Evolutionary conservation across 345 rosid species (phyloP), one percentile per base, ranked within the genome.

Genomic region (Populus pruinosa): DNA sequence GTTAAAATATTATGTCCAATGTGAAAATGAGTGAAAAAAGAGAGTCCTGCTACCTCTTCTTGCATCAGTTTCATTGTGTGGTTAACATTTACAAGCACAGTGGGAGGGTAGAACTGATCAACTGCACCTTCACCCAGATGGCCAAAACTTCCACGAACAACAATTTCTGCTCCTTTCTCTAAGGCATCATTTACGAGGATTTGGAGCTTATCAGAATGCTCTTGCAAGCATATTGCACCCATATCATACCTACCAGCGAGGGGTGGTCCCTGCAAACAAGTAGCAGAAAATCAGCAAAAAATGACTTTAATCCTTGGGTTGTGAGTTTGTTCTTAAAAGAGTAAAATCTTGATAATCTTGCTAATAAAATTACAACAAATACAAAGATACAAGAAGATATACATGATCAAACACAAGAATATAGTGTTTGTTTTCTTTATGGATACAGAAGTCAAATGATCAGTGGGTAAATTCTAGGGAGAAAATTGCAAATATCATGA

Each of bases 191-290:
- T 82, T 68, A 93, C 92, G 77, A 96, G 92, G 86, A 77, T 82
- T 72, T 96, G 98, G 77, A 96, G 94, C 86, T 79, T 87, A 20
- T 96, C 99, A 62, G 98, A 92, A 82, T 93, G 99, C 82, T 91
- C 97, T 83, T 77, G 95, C 90, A 96, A 82, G 86, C 99, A 96
- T 80, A 96, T 88, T 84, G 99, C 97, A 70, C 99, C 99, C 99
- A 96, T 93, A 81, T 93, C 99, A 82, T 90, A 93, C 87, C 90
- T 90, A 80, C 97, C 98, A 69, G 79, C 77, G 70, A 93, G 89
- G 47, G 99, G 99, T 36, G 98, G 99, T 29, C 98, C 98, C 99
- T 96, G 87, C 75, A 85, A 83, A 17, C 21, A 73, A 47, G 16
- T 21, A 64, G 5, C 63, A 43, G n/a, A 47, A 53, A 25, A 5